phyloP scores from a whole-genome alignment of 2,329 filamentous ascomycete genomes.

The Hortaea werneckii region DNA sequence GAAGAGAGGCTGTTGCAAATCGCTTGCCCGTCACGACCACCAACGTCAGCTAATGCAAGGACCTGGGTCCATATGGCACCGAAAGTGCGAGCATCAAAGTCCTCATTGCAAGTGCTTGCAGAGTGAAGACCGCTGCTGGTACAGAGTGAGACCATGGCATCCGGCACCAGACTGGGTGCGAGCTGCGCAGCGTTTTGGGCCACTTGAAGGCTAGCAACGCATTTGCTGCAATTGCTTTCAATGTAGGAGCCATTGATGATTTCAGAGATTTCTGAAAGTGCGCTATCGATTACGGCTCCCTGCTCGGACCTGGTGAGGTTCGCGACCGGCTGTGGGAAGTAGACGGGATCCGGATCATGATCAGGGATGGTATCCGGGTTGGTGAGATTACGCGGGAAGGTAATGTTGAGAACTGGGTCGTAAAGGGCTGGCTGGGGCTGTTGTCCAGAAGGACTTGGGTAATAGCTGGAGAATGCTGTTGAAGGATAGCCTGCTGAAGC shows the following conservation, averaged over 20 bases:
- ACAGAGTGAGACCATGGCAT: slow-evolving; percentile 43
- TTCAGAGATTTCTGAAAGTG: slow-evolving; percentile 34
- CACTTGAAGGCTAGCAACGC: slow-evolving; percentile 40
- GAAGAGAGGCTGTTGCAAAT: slow-evolving; percentile 43
- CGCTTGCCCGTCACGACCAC: slow-evolving; percentile 45
- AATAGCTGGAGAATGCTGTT: slow-evolving; percentile 11
- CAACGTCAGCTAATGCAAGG: slow-evolving; percentile 43
- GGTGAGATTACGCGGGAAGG: slow-evolving; percentile 43
- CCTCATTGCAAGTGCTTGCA: slow-evolving; percentile 38
- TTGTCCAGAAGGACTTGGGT: slow-evolving; percentile 34
- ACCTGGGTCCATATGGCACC: slow-evolving; percentile 51
- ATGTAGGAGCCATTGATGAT: slow-evolving; percentile 30
- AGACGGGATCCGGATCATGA: slow-evolving; percentile 39
- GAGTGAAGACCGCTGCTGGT: slow-evolving; percentile 37
- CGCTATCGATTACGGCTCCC: slow-evolving; percentile 33
- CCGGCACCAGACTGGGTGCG: slow-evolving; percentile 40
- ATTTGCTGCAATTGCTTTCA: slow-evolving; percentile 43
- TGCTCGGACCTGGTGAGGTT: slow-evolving; percentile 34
- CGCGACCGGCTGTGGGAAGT: slow-evolving; percentile 39
- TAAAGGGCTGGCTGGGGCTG: slow-evolving; percentile 45
- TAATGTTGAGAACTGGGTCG: slow-evolving; percentile 46
- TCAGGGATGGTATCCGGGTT: slow-evolving; percentile 43
- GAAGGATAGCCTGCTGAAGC: slow-evolving; percentile 10
- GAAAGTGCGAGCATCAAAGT: slow-evolving; percentile 39
- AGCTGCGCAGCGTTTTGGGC: slow-evolving; percentile 42